Evolutionary conservation across 2,329 filamentous ascomycete species (phyloP).

Genomic region (Trichophyton benhamiae): DNA sequence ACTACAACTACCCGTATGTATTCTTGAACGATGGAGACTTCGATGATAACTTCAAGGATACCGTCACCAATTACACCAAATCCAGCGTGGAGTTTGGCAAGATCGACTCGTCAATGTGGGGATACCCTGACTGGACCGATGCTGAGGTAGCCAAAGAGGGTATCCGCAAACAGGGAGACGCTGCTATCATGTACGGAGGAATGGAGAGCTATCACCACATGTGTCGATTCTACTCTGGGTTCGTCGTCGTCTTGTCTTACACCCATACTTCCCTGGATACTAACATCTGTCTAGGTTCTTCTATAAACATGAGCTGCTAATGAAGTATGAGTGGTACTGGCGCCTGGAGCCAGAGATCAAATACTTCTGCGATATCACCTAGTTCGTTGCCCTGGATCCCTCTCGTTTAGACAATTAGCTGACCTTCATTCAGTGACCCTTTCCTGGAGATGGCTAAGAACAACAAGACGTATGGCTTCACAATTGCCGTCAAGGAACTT

Average conservation of each 20-base stretch:
- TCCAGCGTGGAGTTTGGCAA: slow-evolving; percentile 81
- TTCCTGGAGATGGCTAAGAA: slow-evolving; percentile 87
- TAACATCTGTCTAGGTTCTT: slow-evolving; percentile 54
- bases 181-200: slow-evolving; percentile 97
- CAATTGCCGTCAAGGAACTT: slow-evolving; percentile 95
- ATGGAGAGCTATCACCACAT: slow-evolving; percentile 98
- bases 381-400: slow-evolving; percentile 45
- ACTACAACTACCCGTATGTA: slow-evolving; percentile 97
- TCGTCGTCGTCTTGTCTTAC: slow-evolving; percentile 25
- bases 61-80: slow-evolving; percentile 81
- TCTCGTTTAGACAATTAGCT: slow-evolving; percentile 21
- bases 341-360: slow-evolving; percentile 97
- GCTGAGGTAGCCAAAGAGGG: slow-evolving; percentile 87
- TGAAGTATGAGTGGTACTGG: slow-evolving; percentile 99
- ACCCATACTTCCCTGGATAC: background rate
- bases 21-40: slow-evolving; percentile 97
- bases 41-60: slow-evolving; percentile 84
- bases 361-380: slow-evolving; percentile 99
- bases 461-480: slow-evolving; percentile 98
- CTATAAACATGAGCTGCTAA: slow-evolving; percentile 87
- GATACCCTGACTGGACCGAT: slow-evolving; percentile 93
- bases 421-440: slow-evolving; percentile 54
- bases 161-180: slow-evolving; percentile 90
- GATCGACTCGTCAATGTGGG: slow-evolving; percentile 85
- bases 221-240: slow-evolving; percentile 99